phyloP scores from a whole-genome alignment of 2,329 filamentous ascomycete species.

The Aureobasidium sp. region DNA sequence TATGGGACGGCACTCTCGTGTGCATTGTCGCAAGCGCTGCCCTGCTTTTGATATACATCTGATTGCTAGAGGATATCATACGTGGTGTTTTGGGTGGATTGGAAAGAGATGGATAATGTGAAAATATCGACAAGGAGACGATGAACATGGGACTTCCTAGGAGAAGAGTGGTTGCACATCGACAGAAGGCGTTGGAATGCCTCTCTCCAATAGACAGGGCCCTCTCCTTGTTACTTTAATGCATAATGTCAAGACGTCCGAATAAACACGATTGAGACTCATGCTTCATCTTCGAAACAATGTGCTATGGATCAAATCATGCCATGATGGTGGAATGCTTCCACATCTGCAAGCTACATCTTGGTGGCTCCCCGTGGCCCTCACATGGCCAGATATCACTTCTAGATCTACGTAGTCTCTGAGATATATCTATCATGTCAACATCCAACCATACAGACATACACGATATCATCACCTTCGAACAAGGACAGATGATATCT shows the following conservation, averaged over 20 bases:
- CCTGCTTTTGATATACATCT: neutral
- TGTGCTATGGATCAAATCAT: neutral
- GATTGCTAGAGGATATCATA: conserved; percentile 4
- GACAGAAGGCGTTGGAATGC: neutral
- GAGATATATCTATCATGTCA: too few species aligned
- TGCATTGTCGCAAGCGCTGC: too few species aligned
- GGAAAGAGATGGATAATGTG: conserved; percentile 2
- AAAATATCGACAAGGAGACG: neutral
- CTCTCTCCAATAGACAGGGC: neutral
- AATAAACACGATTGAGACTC: neutral
- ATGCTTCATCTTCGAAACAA: neutral
- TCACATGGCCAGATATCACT: too few species aligned
- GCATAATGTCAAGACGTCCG: conserved; percentile 7
- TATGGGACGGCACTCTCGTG: neutral
- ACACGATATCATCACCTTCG: neutral
- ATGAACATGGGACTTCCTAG: neutral
- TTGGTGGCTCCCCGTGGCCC: too few species aligned
- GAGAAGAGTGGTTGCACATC: neutral
- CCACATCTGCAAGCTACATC: too few species aligned
- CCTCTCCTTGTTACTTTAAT: neutral
- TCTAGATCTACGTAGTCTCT: too few species aligned
- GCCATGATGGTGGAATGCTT: too few species aligned
- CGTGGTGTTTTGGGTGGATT: neutral
- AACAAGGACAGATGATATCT: neutral
- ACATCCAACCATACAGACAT: too few species aligned